A percentile compares a stretch with the other conserved stretches of the same genome.
phyloP scores from a whole-genome alignment of 2,329 filamentous ascomycete genomes.

The Bipolaris victoriae region DNA sequence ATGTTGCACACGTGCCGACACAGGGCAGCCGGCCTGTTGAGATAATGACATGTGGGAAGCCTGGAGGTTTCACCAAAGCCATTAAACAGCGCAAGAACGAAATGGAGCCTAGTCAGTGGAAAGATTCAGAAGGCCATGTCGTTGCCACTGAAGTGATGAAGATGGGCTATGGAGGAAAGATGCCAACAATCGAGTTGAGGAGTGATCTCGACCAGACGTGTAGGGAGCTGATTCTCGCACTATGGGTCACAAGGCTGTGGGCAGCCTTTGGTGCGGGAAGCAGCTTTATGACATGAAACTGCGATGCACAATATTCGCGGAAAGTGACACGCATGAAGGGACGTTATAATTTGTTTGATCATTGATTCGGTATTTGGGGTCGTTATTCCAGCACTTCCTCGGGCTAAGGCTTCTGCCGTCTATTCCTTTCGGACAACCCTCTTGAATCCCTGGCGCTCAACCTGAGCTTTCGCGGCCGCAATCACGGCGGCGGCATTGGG shows the following conservation, averaged over 20 bases:
- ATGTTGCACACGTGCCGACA: slow-evolving; percentile 23
- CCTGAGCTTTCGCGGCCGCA: slow-evolving; percentile 39
- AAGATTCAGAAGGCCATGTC: slow-evolving; percentile 26
- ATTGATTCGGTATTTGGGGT: not conserved
- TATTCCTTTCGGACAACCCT: slow-evolving; percentile 25
- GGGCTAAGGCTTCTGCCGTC: not conserved
- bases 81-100: slow-evolving; percentile 25
- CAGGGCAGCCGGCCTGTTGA: slow-evolving; percentile 18
- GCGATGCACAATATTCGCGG: not conserved
- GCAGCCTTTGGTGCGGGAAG: slow-evolving; percentile 29
- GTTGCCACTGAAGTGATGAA: slow-evolving; percentile 31
- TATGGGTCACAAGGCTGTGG: slow-evolving; percentile 36
- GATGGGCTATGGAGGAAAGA: slow-evolving; percentile 20
- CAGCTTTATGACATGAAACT: slow-evolving; percentile 3
- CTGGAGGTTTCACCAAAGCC: slow-evolving; percentile 15
- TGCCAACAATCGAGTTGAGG: slow-evolving; percentile 32
- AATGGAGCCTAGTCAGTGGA: slow-evolving; percentile 28
- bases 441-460: slow-evolving; percentile 39
- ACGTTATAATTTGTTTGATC: not conserved
- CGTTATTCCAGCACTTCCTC: not conserved
- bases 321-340: not conserved
- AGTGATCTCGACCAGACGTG: slow-evolving; percentile 30
- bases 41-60: slow-evolving; percentile 33
- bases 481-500: slow-evolving; percentile 37
- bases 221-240: slow-evolving; percentile 30